A percentile compares a stretch with the other conserved stretches of the same genome.
Evolutionary conservation across 139 green algal species (phyloP).

Genomic region (Volvox africanus): DNA sequence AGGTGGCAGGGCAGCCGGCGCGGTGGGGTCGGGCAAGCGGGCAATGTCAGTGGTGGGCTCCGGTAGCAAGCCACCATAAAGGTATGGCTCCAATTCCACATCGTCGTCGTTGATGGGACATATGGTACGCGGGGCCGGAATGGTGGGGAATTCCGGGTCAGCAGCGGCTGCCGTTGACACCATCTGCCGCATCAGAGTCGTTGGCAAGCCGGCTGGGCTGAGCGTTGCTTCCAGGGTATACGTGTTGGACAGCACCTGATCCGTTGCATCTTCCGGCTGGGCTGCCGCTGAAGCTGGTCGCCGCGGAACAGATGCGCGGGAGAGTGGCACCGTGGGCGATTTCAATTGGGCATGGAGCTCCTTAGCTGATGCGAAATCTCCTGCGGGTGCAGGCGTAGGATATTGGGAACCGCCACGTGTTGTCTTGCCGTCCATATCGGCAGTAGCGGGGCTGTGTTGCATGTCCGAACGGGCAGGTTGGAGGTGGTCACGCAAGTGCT

Average conservation of each 20-base stretch:
- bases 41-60: neutral
- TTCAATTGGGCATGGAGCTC: no score
- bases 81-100: conserved; percentile 27
- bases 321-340: no score
- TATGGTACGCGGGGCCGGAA: no score
- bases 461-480: neutral
- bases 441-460: neutral
- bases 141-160: neutral
- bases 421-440: neutral
- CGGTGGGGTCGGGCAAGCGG: conserved; percentile 16
- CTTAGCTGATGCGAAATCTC: no score
- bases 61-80: neutral
- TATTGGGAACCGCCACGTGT: neutral
- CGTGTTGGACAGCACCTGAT: neutral
- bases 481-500: conserved; percentile 34
- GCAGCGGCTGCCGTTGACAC: neutral
- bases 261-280: no score
- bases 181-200: neutral
- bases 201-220: neutral
- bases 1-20: neutral
- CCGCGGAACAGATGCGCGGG: neutral
- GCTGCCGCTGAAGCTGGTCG: neutral
- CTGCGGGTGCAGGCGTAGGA: no score
- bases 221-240: neutral
- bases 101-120: neutral